Conservation (phyloP, 2,329 filamentous ascomycete species). For the Knufia fluminis region DNA sequence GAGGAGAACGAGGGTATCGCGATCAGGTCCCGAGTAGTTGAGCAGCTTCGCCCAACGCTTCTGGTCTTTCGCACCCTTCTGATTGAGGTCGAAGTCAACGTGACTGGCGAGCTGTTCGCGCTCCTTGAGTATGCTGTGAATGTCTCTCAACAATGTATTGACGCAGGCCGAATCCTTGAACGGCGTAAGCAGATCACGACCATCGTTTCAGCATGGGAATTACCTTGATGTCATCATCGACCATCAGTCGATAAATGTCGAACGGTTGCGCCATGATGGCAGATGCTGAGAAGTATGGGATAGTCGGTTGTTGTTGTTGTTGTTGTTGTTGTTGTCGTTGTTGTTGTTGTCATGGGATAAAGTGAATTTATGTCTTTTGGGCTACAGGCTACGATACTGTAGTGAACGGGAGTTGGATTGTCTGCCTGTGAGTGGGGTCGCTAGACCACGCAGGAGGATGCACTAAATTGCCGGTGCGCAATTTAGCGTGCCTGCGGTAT, state of each 20-base stretch:
- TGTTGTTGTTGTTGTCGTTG: slow-evolving; percentile 7
- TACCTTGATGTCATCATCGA: no score
- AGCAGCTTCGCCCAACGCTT: background rate
- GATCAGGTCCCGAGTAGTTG: slow-evolving; percentile 1
- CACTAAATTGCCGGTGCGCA: no score
- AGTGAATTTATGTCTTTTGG: no score
- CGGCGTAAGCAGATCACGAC: no score
- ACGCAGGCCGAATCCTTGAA: background rate
- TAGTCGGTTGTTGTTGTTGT: slow-evolving; percentile 15
- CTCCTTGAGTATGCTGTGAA: background rate
- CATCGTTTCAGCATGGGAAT: no score
- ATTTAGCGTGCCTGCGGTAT: no score
- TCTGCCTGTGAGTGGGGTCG: slow-evolving; percentile 1
- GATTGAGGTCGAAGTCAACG: background rate
- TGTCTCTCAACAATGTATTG: background rate
- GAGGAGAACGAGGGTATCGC: background rate
- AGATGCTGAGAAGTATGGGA: slow-evolving; percentile 12
- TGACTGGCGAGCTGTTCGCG: background rate
- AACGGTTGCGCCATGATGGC: slow-evolving; percentile 8
- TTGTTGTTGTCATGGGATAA: background rate
- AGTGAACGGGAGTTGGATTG: slow-evolving; percentile 4
- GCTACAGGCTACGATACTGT: no score
- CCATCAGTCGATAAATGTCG: no score
- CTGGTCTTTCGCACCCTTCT: background rate
- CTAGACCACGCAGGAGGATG: background rate